A percentile compares a stretch with the other conserved stretches of the same genome.
These are phyloP conservation scores for Xerocomellus amylosporus DNA, from an alignment of 768 basidiomycete genomes.

Conservation along the genomic window DNA sequence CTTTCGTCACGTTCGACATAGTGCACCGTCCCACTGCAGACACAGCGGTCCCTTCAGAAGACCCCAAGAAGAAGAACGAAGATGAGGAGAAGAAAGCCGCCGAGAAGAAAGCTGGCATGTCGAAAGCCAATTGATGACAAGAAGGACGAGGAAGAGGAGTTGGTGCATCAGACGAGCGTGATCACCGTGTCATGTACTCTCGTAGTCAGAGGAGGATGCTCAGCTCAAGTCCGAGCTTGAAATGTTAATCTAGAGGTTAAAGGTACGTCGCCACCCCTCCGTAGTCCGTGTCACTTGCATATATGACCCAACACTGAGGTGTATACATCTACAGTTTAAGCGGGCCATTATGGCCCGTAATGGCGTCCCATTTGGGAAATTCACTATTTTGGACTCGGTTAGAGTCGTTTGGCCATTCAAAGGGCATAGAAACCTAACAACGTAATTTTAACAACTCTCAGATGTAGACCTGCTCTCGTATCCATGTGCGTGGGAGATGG, in stretches of 20 bases:
- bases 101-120: conserved; percentile 54
- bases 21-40: conserved; percentile 55
- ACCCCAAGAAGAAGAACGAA: conserved; percentile 68
- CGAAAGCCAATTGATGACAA: conserved; percentile 54
- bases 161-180: conserved; percentile 53
- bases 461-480: too few species aligned
- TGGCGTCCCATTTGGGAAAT: too few species aligned
- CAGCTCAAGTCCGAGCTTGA: conserved; percentile 93
- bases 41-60: conserved; percentile 66
- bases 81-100: conserved; percentile 39
- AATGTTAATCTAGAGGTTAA: conserved; percentile 92
- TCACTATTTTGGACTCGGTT: too few species aligned
- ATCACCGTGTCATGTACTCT: conserved; percentile 6
- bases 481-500: too few species aligned
- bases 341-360: too few species aligned
- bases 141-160: conserved; percentile 61
- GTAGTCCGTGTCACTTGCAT: conserved; percentile 3
- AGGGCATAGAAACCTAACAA: too few species aligned
- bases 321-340: too few species aligned
- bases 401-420: too few species aligned
- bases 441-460: too few species aligned
- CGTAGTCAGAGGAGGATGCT: conserved; percentile 90
- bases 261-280: conserved; percentile 48
- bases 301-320: conserved; percentile 65
- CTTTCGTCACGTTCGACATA: conserved; percentile 39